Conservation (phyloP, 345 rosid species). For the Euphorbia tirucalli region DNA sequence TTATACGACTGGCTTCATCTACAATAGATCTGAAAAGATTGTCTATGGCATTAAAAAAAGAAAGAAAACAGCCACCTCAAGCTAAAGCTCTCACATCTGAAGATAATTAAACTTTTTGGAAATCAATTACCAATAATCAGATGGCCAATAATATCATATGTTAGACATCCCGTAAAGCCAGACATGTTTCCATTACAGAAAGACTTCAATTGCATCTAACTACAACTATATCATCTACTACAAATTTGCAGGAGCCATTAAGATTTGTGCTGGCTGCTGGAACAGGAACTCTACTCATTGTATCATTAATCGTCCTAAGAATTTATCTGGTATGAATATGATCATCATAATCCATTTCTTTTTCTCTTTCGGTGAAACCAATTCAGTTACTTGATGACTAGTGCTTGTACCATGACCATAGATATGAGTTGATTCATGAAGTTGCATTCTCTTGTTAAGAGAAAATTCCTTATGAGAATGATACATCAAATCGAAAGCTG, state of each 20-base stretch:
- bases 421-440: background rate
- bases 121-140: background rate
- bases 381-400: background rate
- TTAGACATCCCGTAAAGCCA: background rate
- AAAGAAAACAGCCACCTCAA: background rate
- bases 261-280: constrained; percentile 88
- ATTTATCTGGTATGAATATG: constrained; percentile 71
- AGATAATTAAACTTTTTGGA: background rate
- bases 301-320: constrained; percentile 71
- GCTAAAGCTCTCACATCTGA: background rate
- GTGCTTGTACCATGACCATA: background rate
- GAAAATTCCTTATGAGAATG: too few relatives aligned
- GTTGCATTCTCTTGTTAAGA: background rate
- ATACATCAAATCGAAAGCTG: too few relatives aligned
- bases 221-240: constrained; percentile 1
- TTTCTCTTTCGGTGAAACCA: background rate
- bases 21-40: too few relatives aligned
- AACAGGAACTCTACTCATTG: constrained; percentile 84
- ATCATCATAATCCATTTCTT: constrained; percentile 2
- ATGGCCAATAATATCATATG: background rate
- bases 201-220: background rate
- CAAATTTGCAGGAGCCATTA: constrained; percentile 69
- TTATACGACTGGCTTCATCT: too few relatives aligned
- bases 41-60: background rate
- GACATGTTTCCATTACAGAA: too few relatives aligned